phyloP scores from a whole-genome alignment of 2,329 filamentous ascomycete genomes.

The Diaporthe ilicicola region DNA sequence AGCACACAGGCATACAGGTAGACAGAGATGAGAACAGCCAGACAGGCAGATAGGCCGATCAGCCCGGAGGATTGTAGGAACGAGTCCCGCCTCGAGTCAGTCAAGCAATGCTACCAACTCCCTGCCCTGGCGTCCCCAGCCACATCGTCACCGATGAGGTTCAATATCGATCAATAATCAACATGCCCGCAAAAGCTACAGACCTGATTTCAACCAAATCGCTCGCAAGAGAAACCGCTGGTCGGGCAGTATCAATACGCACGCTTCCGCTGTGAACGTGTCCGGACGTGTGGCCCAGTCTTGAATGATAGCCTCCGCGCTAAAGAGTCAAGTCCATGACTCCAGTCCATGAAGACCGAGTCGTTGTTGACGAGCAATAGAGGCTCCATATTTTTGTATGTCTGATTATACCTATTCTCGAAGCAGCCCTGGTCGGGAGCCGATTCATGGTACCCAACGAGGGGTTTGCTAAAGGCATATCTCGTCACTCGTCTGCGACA shows the following conservation, averaged over 20 bases:
- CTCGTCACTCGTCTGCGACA: slow-evolving; percentile 31
- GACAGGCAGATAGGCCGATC: not conserved
- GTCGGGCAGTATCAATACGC: too few species aligned
- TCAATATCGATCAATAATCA: not conserved
- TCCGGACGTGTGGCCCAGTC: not conserved
- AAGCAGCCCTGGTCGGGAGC: slow-evolving; percentile 22
- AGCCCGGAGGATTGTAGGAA: not conserved
- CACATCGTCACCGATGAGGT: not conserved
- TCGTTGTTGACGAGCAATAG: slow-evolving; percentile 12
- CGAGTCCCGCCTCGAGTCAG: not conserved
- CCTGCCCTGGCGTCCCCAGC: not conserved
- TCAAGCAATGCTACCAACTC: not conserved
- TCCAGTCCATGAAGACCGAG: not conserved
- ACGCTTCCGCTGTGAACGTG: too few species aligned
- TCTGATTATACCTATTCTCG: slow-evolving; percentile 22
- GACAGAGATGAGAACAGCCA: not conserved
- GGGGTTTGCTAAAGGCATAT: slow-evolving; percentile 16
- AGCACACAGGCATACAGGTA: too few species aligned
- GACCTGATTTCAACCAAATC: too few species aligned
- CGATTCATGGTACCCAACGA: slow-evolving; percentile 29
- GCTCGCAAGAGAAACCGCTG: too few species aligned
- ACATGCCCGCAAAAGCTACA: not conserved
- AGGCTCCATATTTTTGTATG: slow-evolving; percentile 24
- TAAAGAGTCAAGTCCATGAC: not conserved
- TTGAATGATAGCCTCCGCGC: too few species aligned